A percentile compares a stretch with the other conserved stretches of the same genome.
Evolutionary conservation across 306 rosid genomes (phyloP).

Genomic region (Mucuna pruriens): DNA sequence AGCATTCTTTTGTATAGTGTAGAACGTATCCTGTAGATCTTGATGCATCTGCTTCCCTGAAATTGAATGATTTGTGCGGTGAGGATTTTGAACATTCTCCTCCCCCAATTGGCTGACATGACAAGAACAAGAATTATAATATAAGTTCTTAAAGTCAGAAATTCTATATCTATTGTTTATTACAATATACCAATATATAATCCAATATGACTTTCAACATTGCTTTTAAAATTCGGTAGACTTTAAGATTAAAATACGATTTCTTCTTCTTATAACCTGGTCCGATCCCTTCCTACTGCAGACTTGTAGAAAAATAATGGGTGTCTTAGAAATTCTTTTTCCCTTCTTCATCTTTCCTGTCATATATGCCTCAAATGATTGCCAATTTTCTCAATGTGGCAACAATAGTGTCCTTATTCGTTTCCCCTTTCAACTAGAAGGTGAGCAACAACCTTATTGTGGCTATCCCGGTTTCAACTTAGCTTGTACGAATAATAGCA

Average conservation of each 20-base stretch:
- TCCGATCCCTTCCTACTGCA: not conserved
- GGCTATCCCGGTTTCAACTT: constrained; percentile 80
- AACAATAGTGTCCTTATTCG: constrained; percentile 42
- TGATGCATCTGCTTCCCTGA: not conserved
- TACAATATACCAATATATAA: constrained; percentile 7
- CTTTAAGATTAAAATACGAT: constrained; percentile 25
- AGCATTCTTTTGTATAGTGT: constrained; percentile 21
- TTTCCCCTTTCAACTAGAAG: constrained; percentile 68
- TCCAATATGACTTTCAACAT: constrained; percentile 46
- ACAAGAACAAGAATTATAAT: not conserved
- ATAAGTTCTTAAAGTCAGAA: not conserved
- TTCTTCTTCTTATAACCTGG: constrained; percentile 29
- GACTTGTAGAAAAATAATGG: constrained; percentile 49
- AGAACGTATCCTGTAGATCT: constrained; percentile 19
- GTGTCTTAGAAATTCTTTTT: constrained; percentile 39
- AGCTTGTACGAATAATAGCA: constrained; percentile 46
- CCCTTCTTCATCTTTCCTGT: constrained; percentile 51
- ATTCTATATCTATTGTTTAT: constrained; percentile 5
- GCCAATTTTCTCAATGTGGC: constrained; percentile 52
- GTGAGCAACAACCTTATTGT: constrained; percentile 46
- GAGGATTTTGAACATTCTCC: not conserved
- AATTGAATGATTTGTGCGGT: constrained; percentile 22
- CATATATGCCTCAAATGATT: constrained; percentile 40
- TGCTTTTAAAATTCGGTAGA: constrained; percentile 27
- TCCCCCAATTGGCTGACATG: not conserved